Conservation (phyloP, 2,329 filamentous ascomycete species). For the Alternaria incomplexa region DNA sequence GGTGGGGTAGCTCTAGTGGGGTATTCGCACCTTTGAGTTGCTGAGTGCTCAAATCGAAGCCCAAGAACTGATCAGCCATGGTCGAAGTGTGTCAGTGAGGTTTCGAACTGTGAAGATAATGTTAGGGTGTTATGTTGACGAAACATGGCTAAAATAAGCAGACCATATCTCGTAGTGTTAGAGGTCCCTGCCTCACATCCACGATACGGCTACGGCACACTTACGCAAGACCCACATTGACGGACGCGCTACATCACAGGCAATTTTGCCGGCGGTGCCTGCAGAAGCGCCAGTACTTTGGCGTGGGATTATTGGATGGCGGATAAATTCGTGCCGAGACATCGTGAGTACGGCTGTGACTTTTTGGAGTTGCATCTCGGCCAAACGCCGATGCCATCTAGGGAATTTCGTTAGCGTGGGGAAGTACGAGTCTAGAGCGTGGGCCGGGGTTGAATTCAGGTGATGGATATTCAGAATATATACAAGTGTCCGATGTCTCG, state of each 20-base stretch:
- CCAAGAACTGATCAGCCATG: constrained; percentile 71
- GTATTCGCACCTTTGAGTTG: constrained; percentile 79
- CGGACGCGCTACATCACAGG: constrained; percentile 23
- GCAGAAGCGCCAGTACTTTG: constrained; percentile 17
- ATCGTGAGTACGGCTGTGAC: background rate
- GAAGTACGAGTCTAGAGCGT: constrained; percentile 2
- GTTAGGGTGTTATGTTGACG: background rate
- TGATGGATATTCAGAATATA: background rate
- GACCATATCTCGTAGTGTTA: constrained; percentile 23
- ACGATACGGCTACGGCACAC: constrained; percentile 15
- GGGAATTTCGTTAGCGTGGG: background rate
- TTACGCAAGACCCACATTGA: constrained; percentile 25
- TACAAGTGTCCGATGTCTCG: constrained; percentile 5
- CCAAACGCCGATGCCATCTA: constrained; percentile 6
- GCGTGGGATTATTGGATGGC: constrained; percentile 23
- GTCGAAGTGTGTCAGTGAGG: constrained; percentile 14
- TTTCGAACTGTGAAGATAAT: background rate
- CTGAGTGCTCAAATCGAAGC: constrained; percentile 95
- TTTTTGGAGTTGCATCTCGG: constrained; percentile 4
- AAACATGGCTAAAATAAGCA: constrained; percentile 20
- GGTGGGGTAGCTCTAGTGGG: constrained; percentile 40
- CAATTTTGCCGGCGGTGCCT: constrained; percentile 43
- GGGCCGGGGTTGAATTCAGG: background rate
- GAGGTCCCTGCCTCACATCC: constrained; percentile 17
- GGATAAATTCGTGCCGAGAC: constrained; percentile 27